Percentiles rank a stretch among this genome's conserved stretches.
Evolutionary conservation across 2,329 filamentous ascomycete species (phyloP).

Genomic region (Neofusicoccum kwambonambiense): DNA sequence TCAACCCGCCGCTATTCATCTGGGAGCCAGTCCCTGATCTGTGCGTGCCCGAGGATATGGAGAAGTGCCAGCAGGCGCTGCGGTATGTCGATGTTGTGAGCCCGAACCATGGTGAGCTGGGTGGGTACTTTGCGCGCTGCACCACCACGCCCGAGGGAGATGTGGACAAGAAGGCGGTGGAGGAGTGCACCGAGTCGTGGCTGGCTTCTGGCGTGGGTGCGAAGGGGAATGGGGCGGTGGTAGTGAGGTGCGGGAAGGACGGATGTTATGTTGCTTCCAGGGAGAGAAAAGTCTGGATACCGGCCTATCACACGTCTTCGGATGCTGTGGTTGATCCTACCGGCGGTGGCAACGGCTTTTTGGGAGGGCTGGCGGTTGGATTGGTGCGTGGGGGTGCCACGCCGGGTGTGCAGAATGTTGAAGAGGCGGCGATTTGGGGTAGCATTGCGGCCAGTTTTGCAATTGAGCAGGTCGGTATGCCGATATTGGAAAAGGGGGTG

Average conservation of each 20-base stretch:
- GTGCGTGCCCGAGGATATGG: conserved; percentile 66
- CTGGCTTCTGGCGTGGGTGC: conserved; percentile 35
- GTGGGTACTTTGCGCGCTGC: conserved; percentile 69
- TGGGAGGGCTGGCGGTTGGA: conserved; percentile 62
- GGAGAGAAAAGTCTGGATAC: conserved; percentile 62
- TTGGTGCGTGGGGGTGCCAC: conserved; percentile 54
- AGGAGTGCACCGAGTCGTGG: conserved; percentile 41
- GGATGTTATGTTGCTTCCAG: conserved; percentile 60
- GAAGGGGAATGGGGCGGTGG: conserved; percentile 53
- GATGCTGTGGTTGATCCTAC: conserved; percentile 81
- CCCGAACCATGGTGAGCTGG: conserved; percentile 89
- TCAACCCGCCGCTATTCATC: conserved; percentile 68
- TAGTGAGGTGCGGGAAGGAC: conserved; percentile 69
- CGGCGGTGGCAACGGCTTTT: conserved; percentile 88
- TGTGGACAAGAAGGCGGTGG: conserved; percentile 40
- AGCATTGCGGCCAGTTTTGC: conserved; percentile 85
- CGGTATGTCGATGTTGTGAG: conserved; percentile 60
- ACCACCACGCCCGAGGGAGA: conserved; percentile 24
- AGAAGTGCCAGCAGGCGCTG: conserved; percentile 54
- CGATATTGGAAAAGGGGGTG: conserved; percentile 47
- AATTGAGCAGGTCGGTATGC: conserved; percentile 91
- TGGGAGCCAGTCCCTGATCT: conserved; percentile 96
- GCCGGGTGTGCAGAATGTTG: conserved; percentile 44
- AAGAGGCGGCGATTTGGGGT: conserved; percentile 74
- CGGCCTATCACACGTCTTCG: conserved; percentile 65